A percentile compares a stretch with the other conserved stretches of the same genome.
phyloP scores from a whole-genome alignment of 768 basidiomycete species.

The Kwoniella heveanensis region DNA sequence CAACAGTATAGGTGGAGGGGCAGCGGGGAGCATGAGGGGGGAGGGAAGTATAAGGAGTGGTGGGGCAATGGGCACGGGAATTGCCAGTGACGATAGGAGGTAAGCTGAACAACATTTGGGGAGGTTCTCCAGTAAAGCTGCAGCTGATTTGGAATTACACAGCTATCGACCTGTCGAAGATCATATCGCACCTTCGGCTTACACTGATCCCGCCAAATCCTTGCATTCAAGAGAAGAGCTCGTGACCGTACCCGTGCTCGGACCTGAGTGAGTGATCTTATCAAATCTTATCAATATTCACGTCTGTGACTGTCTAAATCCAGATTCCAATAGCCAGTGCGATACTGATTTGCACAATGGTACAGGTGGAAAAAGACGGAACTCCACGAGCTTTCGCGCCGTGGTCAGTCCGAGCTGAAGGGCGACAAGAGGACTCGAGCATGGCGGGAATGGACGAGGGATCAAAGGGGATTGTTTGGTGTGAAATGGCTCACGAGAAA shows the following conservation, averaged over 20 bases:
- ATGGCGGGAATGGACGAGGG: constrained; percentile 77
- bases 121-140: no score
- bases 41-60: constrained; percentile 10
- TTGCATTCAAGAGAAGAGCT: constrained; percentile 65
- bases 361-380: constrained; percentile 73
- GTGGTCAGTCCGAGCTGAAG: constrained; percentile 64
- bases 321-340: no score
- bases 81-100: constrained; percentile 16
- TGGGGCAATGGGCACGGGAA: constrained; percentile 11
- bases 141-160: neutral
- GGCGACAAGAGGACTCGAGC: constrained; percentile 62
- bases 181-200: constrained; percentile 27
- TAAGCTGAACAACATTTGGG: constrained; percentile 1
- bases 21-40: neutral
- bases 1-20: constrained; percentile 2
- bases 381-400: constrained; percentile 72
- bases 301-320: no score
- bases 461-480: constrained; percentile 77
- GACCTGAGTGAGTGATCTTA: constrained; percentile 64
- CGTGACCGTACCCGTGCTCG: constrained; percentile 87
- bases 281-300: neutral
- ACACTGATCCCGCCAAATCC: constrained; percentile 15
- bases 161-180: constrained; percentile 36
- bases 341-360: constrained; percentile 2
- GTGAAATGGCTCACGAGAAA: constrained; percentile 70